Evolutionary conservation across 805 yeast genomes (phyloP), one percentile per base, ranked within the genome.

Genomic region (Metschnikowia orientalis): DNA sequence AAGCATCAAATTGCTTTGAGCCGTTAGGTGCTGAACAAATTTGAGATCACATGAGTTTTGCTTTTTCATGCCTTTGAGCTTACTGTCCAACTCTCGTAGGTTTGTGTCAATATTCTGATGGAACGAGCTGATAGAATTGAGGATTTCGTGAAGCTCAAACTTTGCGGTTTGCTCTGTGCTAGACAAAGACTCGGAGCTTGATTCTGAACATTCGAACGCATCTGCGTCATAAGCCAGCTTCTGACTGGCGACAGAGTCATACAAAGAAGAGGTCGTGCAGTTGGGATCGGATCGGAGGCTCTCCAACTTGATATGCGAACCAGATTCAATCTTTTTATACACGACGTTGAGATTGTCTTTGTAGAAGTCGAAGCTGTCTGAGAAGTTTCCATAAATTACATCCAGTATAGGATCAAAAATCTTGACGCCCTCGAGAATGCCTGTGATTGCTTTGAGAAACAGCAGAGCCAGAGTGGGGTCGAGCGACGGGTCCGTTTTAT

Each of bases 401-500:
- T 29, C 30, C 15, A 36, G 33, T 18, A 30, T 27, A 18, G 33
- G 34, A 32, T 50, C 54, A 18, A 47, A 33, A 10, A 52, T 27
- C 27, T 43, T 41, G 35, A 53, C 30, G 20, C 44, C 54, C 15
- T 40, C 38, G 18, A 54, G 45, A 2, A 23, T 15, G 4, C n/a
- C n/a, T n/a, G n/a, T n/a, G n/a, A n/a, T n/a, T n/a, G n/a, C n/a
- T n/a, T n/a, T n/a, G n/a, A n/a, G n/a, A n/a, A n/a, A n/a, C n/a
- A n/a, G n/a, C n/a, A n/a, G n/a, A n/a, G n/a, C n/a, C n/a, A n/a
- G n/a, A n/a, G n/a, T n/a, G n/a, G n/a, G n/a, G n/a, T n/a, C n/a
- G n/a, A n/a, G n/a, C n/a, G n/a, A n/a, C n/a, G n/a, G n/a, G n/a
- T n/a, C n/a, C n/a, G n/a, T n/a, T n/a, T n/a, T n/a, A n/a, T n/a